Evolutionary conservation across 768 basidiomycete genomes (phyloP).

Genomic region (Butyriboletus loyo): DNA sequence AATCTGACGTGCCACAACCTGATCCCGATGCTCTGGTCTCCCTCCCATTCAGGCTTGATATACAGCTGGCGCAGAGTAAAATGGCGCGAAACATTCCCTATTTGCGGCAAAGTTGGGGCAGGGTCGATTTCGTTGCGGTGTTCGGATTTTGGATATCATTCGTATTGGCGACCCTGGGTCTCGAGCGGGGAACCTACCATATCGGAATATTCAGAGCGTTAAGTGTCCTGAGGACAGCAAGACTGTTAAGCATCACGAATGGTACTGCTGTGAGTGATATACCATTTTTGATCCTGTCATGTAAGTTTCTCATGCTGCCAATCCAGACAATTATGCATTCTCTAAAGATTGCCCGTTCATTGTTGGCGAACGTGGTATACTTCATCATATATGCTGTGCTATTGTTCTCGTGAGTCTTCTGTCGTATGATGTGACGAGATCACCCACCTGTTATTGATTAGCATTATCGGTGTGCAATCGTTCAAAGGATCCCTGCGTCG

Average conservation of each 20-base stretch:
- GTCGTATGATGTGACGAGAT: not conserved
- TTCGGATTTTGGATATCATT: constrained; percentile 87
- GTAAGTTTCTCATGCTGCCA: constrained; percentile 6
- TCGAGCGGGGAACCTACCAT: constrained; percentile 67
- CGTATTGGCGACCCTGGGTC: constrained; percentile 58
- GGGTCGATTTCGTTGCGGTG: constrained; percentile 87
- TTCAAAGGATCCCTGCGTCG: constrained; percentile 84
- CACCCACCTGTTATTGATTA: constrained; percentile 1
- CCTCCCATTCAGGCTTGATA: constrained; percentile 60
- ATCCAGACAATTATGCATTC: constrained; percentile 82
- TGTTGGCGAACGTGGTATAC: constrained; percentile 87
- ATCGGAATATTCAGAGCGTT: constrained; percentile 87
- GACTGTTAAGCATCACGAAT: constrained; percentile 81
- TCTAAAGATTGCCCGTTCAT: constrained; percentile 82
- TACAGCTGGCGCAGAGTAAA: constrained; percentile 53
- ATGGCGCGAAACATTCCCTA: constrained; percentile 77
- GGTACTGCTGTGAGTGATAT: constrained; percentile 76
- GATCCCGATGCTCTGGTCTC: constrained; percentile 39
- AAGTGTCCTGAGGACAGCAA: constrained; percentile 77
- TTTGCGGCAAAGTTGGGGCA: constrained; percentile 87
- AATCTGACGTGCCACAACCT: constrained; percentile 36
- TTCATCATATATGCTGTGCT: constrained; percentile 90
- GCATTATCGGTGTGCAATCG: constrained; percentile 91
- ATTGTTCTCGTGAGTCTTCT: constrained; percentile 69
- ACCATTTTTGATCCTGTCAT: not conserved